Evolutionary conservation across 805 yeast species (phyloP).

Genomic region (Wickerhamiella nectarea): DNA sequence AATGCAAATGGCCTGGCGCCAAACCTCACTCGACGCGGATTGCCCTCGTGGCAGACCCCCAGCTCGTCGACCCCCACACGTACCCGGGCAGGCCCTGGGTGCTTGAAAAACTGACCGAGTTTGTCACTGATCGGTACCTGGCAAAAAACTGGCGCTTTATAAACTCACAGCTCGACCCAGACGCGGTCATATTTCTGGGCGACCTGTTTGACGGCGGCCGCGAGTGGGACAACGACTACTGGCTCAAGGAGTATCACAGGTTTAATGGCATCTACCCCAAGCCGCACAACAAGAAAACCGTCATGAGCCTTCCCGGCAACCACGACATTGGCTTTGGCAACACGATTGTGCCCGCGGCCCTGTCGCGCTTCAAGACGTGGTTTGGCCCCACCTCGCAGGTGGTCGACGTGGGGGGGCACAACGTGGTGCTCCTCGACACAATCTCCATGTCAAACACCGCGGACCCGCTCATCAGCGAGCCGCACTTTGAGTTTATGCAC

Average conservation of each 20-base stretch:
- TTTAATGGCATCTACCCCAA: conserved; percentile 55
- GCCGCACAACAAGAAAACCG: conserved; percentile 32
- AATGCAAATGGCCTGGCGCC: conserved; percentile 43
- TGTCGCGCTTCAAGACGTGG: conserved; percentile 48
- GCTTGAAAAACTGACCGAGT: conserved; percentile 41
- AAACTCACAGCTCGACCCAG: conserved; percentile 51
- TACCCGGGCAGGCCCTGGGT: conserved; percentile 56
- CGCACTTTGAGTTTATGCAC: conserved; percentile 42
- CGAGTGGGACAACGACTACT: conserved; percentile 54
- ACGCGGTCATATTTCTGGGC: conserved; percentile 67
- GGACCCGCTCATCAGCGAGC: conserved; percentile 31
- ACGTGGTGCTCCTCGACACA: conserved; percentile 65
- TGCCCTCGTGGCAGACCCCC: conserved; percentile 82
- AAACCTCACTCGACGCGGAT: conserved; percentile 23
- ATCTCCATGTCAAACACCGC: conserved; percentile 59
- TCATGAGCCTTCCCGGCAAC: conserved; percentile 66
- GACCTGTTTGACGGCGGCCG: conserved; percentile 94
- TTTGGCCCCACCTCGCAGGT: conserved; percentile 59
- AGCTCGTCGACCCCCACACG: conserved; percentile 75
- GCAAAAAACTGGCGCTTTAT: conserved; percentile 56
- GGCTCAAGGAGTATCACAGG: conserved; percentile 59
- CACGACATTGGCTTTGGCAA: conserved; percentile 94
- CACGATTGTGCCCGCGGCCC: conserved; percentile 42
- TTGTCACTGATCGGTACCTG: conserved; percentile 64
- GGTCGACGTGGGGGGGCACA: conserved; percentile 53